Percentiles rank a stretch among this genome's conserved stretches.
Evolutionary conservation across 2,329 filamentous ascomycete genomes (phyloP).

Genomic region (Epichloe baconii): DNA sequence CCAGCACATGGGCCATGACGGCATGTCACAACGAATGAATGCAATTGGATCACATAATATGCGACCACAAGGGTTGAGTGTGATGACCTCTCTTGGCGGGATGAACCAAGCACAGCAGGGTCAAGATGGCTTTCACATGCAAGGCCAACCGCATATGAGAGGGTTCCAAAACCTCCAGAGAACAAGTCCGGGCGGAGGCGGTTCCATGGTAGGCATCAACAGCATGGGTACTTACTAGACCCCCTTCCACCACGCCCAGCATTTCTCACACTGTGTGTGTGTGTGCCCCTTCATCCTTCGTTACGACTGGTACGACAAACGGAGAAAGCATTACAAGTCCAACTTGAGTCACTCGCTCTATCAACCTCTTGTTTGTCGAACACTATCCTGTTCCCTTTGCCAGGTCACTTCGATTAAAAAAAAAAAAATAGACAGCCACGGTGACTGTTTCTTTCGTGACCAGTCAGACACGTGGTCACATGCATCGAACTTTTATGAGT

Average conservation of each 20-base stretch:
- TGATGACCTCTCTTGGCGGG: slow-evolving; percentile 17
- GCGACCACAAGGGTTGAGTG: slow-evolving; percentile 15
- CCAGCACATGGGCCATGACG: slow-evolving; percentile 18
- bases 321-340: background rate
- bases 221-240: slow-evolving; percentile 11
- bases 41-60: slow-evolving; percentile 12
- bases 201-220: slow-evolving; percentile 15
- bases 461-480: background rate
- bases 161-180: slow-evolving; percentile 39
- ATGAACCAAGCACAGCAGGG: slow-evolving; percentile 16
- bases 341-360: background rate
- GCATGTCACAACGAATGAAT: slow-evolving; percentile 16
- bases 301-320: background rate
- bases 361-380: background rate
- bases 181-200: slow-evolving; percentile 24
- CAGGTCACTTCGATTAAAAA: background rate
- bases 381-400: background rate
- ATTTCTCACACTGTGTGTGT: background rate
- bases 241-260: too few species aligned
- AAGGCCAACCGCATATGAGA: slow-evolving; percentile 15
- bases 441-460: background rate
- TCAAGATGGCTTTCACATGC: slow-evolving; percentile 21
- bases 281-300: background rate
- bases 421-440: background rate
- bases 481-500: background rate